Evolutionary conservation across 768 basidiomycete species (phyloP), one percentile per base, ranked within the genome.

Genomic region (Termitomyces sp.): DNA sequence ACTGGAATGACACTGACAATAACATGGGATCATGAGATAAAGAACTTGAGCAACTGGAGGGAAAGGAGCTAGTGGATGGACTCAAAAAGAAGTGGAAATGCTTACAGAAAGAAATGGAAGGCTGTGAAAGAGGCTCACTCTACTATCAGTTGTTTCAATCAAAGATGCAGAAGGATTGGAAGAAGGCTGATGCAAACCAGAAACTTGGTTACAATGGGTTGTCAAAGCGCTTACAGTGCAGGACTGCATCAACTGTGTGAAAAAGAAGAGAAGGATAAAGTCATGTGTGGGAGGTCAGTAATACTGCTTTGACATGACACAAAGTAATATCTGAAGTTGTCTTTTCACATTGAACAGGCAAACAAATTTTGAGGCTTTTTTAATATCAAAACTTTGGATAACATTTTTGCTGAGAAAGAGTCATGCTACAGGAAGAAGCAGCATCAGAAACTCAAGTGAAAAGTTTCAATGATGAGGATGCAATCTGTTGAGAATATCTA

Each of bases 141-240:
- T 41, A 41, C n/a, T n/a, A n/a, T n/a, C n/a, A n/a, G n/a, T n/a
- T n/a, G n/a, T n/a, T n/a, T n/a, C n/a, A n/a, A n/a, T n/a, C 12
- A 4, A 54, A 54, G 35, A 59, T 23, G 55, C 23, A 26, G 56
- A 49, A 43, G 33, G 55, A 58, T 47, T 68, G 67, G 63, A 63
- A 61, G 40, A 63, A 61, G 49, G 65, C 62, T 3, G 60, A 66
- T 40, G 41, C 33, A 23, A 66, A 66, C 36, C 36, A 56, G 40
- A 38, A 59, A 5, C 38, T 63, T 32, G 59, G 57, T 40, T 68
- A 68, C 35, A 64, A 54, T 56, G 60, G 65, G 18, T 5, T 43
- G 18, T 62, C 62, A 50, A 49, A 50, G 56, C 48, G 18, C 14
- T 23, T 1, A 4, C 9, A 54, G 53, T 18, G 16, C 23, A 16